Evolutionary conservation across 2,329 filamentous ascomycete species (phyloP), one percentile per base, ranked within the genome.

Genomic region (Beauveria sp.): DNA sequence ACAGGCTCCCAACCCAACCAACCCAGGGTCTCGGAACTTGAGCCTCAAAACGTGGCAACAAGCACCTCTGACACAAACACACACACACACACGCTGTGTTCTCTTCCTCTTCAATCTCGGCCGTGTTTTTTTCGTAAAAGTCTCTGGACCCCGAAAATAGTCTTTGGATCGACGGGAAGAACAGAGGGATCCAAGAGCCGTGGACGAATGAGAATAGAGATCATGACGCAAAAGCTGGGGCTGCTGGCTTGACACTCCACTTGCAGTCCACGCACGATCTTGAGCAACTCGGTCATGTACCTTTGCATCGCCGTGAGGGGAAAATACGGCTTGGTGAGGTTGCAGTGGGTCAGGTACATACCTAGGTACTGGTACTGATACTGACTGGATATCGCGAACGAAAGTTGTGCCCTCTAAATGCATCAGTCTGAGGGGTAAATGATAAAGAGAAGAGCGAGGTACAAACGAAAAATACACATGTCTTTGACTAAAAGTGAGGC

Each of bases 221-320:
- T 20, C 12, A 47, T 56, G 54, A 56, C 54, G 54, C 54, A 56
- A 46, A 56, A 56, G 54, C 28, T 34, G 54, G 54, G 54, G 54
- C 42, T 38, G 18, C 38, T 26, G 26, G 12, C 16, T 22, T 9
- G 42, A n/a, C 42, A 38, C 50, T 47, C 54, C 54, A 56, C 54
- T 46, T 7, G 28, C 20, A 20, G 49, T 18, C 26, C 18, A 30
- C 49, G n/a, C 34, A 38, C 12, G 34, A 38, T 38, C 34, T 12
- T 38, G 34, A 38, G 12, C 34, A 38, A 5, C 12, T 38, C 12
- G 34, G 12, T 12, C 12, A 38, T 14, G 34, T 1, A 38, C 12
- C 34, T 38, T 38, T 4, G 12, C 34, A 38, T 38, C 34, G 34
- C 12, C 5, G 30, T 34, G 34, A 38, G 34, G 12, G 43, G 43